Base-by-base conservation (phyloP, 2,329 filamentous ascomycete species). In the Alternaria arborescens region DNA sequence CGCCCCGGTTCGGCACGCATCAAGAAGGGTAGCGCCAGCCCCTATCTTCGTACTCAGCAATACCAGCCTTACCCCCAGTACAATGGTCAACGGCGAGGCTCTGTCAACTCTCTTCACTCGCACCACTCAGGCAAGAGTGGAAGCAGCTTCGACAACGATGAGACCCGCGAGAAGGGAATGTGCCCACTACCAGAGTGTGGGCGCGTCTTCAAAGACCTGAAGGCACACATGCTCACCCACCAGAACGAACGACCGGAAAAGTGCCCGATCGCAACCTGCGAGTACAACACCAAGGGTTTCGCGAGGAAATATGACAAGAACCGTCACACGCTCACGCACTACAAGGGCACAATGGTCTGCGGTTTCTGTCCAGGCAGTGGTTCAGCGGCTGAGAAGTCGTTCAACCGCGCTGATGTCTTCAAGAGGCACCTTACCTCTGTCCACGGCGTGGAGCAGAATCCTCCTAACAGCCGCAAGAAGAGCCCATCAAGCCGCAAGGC, bases 281-380 rank as follows among this genome's bases (percentile, higher is more conserved):
- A 97, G 73, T 97, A 97, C 80, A 90, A 97, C 82, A 83, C 87
- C 74, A 97, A 97, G 81, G 94, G 94, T 4, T 97, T 97, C 75
- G 93, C 94, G 11, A 87, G 94, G 71, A 97, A 97, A 81, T 97
- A 97, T 77, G 94, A 97, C 83, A 97, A 97, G 85, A 97, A 97
- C 81, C 85, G 94, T 44, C 94, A 97, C 78, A 97, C 93, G 5
- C 81, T 97, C 64, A 97, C 94, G 5, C 94, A 97, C 78, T 97
- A 97, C 86, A 97, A 97, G 82, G 94, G 94, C 41, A 97, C 92
- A 50, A 97, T 97, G 94, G 92, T 97, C 24, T 97, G 94, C 76
- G 93, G 93, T 30, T 97, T 97, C 82, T 97, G 94, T 72, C 92
- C 93, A 1, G 92, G 93, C 34, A 93, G 92, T 28, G 94, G 94